Percentiles rank a stretch among this genome's conserved stretches.
Conservation (phyloP, 805 yeast species). For the Myxozyma monticola region DNA sequence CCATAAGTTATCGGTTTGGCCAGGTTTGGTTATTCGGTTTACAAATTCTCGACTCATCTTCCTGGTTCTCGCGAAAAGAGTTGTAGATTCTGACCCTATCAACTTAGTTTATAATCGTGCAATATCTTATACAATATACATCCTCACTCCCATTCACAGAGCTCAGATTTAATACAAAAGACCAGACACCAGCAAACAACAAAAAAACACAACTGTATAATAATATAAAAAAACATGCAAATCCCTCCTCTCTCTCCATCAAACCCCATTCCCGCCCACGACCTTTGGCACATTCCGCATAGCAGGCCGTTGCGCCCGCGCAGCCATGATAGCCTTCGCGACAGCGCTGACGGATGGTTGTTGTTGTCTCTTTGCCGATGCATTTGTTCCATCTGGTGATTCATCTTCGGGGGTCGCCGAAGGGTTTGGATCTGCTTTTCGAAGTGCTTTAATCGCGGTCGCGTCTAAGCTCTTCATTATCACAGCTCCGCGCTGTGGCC, state of each 20-base stretch:
- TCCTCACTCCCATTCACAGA: background rate
- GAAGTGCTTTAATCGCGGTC: constrained; percentile 58
- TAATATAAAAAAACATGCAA: too few species aligned
- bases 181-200: too few species aligned
- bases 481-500: constrained; percentile 53
- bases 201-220: constrained; percentile 11
- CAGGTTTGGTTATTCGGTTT: too few species aligned
- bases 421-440: constrained; percentile 53
- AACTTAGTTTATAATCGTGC: too few species aligned
- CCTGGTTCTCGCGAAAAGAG: too few species aligned
- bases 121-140: background rate
- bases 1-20: too few species aligned
- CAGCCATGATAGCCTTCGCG: constrained; percentile 7
- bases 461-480: constrained; percentile 45
- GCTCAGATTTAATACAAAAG: constrained; percentile 3
- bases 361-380: background rate
- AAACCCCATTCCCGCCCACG: constrained; percentile 2
- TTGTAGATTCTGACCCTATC: too few species aligned
- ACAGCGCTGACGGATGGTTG: constrained; percentile 4
- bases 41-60: too few species aligned
- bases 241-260: too few species aligned
- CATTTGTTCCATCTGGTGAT: background rate
- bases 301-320: background rate
- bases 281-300: background rate
- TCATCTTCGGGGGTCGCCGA: background rate